Percentiles rank a stretch among this genome's conserved stretches.
phyloP scores from a whole-genome alignment of 495 filamentous ascomycete genomes.

The Chaetomidium leptoderma region DNA sequence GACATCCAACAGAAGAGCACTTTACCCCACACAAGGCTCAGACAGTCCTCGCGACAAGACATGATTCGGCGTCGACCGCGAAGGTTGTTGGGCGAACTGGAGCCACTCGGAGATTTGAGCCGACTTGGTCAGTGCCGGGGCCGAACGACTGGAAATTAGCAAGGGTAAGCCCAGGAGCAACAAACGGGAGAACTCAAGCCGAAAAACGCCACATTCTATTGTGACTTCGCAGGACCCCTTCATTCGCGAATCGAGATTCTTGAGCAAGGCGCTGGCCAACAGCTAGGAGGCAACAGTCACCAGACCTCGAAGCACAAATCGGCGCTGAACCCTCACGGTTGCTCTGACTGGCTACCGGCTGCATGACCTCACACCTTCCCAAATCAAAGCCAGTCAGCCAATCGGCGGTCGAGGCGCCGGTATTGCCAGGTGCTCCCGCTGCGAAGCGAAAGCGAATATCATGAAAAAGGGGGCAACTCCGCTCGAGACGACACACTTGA shows the following conservation, averaged over 20 bases:
- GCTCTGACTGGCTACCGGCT: not conserved
- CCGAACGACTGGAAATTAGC: no score
- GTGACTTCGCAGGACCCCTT: not conserved
- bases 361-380: conserved; percentile 1
- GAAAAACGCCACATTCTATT: not conserved
- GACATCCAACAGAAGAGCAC: not conserved
- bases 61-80: conserved; percentile 2
- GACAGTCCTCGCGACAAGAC: not conserved
- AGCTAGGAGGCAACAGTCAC: not conserved
- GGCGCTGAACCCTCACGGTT: not conserved
- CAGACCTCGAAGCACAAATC: not conserved
- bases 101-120: conserved; percentile 19
- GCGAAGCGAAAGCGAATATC: not conserved
- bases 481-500: not conserved
- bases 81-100: conserved; percentile 4
- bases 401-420: not conserved
- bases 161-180: not conserved
- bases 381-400: conserved; percentile 1
- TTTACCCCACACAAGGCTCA: conserved; percentile 3
- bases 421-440: not conserved
- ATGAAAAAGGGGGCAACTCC: not conserved
- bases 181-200: no score
- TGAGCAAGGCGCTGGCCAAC: not conserved
- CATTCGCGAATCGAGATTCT: not conserved
- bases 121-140: not conserved